Percentiles rank a stretch among this genome's conserved stretches.
Conservation (phyloP, 73 alveolate genomes). For the Paramecium pentaurelia region DNA sequence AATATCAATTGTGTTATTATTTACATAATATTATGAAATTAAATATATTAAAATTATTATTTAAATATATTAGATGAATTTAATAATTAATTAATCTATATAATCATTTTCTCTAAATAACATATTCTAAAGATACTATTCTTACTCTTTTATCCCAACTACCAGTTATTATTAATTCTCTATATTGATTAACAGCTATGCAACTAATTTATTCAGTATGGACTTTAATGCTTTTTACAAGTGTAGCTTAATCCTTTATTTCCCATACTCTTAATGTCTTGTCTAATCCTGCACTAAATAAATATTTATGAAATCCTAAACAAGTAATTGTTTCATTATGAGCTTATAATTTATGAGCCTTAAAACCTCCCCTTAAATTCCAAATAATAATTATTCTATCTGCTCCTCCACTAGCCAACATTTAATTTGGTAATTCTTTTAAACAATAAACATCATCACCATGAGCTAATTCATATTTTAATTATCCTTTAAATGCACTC, state of each 20-base stretch:
- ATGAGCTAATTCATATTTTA: not conserved
- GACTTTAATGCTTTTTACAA: not conserved
- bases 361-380: conserved; percentile 10
- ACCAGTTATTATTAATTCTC: conserved; percentile 9
- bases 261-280: conserved; percentile 31
- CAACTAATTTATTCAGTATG: conserved; percentile 7
- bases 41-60: too few species aligned
- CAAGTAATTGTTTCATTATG: not conserved
- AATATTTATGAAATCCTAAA: conserved; percentile 13
- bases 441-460: conserved; percentile 23
- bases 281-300: not conserved
- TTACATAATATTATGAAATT: too few species aligned
- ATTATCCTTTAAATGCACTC: not conserved
- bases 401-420: conserved; percentile 22
- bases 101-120: conserved; percentile 6
- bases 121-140: not conserved
- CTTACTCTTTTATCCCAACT: conserved; percentile 40
- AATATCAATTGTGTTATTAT: too few species aligned
- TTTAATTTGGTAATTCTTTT: not conserved
- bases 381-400: not conserved
- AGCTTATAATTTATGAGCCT: not conserved
- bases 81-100: not conserved
- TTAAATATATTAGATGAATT: too few species aligned
- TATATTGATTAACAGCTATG: not conserved
- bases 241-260: not conserved